These are phyloP conservation scores for Pezicula rhizophila DNA, from an alignment of 2,329 filamentous ascomycete genomes.

Conservation along the genomic window DNA sequence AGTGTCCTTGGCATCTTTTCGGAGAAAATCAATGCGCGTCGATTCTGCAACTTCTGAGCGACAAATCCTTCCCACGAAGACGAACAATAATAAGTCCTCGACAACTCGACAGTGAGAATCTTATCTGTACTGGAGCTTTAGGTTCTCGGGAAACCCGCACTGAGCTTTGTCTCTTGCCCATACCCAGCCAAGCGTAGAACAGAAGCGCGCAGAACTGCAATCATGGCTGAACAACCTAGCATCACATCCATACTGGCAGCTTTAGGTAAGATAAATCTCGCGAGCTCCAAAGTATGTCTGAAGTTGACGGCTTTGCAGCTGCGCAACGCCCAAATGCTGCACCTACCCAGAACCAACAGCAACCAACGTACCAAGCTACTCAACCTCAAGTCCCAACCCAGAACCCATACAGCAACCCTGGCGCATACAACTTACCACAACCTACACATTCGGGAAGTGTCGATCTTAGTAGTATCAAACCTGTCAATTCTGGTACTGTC, in stretches of 20 bases:
- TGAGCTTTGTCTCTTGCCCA: no score
- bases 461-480: slow-evolving; percentile 74
- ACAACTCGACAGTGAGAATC: no score
- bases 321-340: slow-evolving; percentile 41
- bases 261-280: slow-evolving; percentile 31
- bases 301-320: slow-evolving; percentile 29
- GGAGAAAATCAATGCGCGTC: no score
- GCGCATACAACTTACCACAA: slow-evolving; percentile 34
- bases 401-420: slow-evolving; percentile 33
- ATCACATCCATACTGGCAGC: slow-evolving; percentile 46
- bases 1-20: no score
- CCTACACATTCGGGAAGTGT: slow-evolving; percentile 70
- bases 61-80: no score
- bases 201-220: slow-evolving; percentile 1
- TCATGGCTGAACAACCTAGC: slow-evolving; percentile 40
- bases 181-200: no score
- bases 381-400: slow-evolving; percentile 36
- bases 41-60: no score
- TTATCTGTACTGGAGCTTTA: no score
- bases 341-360: slow-evolving; percentile 35
- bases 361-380: slow-evolving; percentile 16
- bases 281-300: not conserved
- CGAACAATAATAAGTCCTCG: no score
- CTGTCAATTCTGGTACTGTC: slow-evolving; percentile 72
- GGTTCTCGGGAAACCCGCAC: no score